Evolutionary conservation across 345 rosid species (phyloP).

Genomic region (Sapria himalayana): DNA sequence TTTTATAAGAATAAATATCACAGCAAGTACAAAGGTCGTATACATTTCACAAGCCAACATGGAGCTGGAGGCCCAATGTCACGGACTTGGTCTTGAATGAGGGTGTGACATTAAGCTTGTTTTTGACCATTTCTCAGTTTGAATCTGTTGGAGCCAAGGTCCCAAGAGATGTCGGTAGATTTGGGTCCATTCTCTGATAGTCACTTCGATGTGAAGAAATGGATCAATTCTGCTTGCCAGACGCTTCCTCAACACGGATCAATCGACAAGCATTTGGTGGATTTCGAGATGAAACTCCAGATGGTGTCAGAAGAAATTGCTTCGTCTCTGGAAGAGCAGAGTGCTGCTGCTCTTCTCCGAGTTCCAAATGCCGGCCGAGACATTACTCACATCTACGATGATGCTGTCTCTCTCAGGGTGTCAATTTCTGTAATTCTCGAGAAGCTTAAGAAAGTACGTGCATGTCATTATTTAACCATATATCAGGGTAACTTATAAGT

Average conservation of each 20-base stretch:
- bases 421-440: conserved; percentile 67
- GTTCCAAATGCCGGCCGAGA: conserved; percentile 93
- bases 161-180: conserved; percentile 90
- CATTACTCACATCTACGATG: conserved; percentile 79
- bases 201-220: conserved; percentile 82
- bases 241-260: conserved; percentile 70
- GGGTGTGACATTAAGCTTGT: too few relatives aligned
- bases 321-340: conserved; percentile 90
- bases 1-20: too few relatives aligned
- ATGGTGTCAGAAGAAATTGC: conserved; percentile 93
- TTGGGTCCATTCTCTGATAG: conserved; percentile 90
- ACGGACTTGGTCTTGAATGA: too few relatives aligned
- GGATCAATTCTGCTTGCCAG: conserved; percentile 79
- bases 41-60: too few relatives aligned
- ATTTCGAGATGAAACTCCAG: conserved; percentile 99
- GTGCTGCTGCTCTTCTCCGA: conserved; percentile 68
- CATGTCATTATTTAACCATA: too few relatives aligned
- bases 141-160: too few relatives aligned
- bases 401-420: conserved; percentile 63
- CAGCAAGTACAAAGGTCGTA: too few relatives aligned
- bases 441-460: conserved; percentile 65
- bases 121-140: too few relatives aligned
- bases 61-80: too few relatives aligned
- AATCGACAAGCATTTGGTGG: conserved; percentile 71
- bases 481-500: too few relatives aligned